These are phyloP conservation scores for Clausena lansium DNA, from an alignment of 345 rosid species.

Conservation along the genomic window DNA sequence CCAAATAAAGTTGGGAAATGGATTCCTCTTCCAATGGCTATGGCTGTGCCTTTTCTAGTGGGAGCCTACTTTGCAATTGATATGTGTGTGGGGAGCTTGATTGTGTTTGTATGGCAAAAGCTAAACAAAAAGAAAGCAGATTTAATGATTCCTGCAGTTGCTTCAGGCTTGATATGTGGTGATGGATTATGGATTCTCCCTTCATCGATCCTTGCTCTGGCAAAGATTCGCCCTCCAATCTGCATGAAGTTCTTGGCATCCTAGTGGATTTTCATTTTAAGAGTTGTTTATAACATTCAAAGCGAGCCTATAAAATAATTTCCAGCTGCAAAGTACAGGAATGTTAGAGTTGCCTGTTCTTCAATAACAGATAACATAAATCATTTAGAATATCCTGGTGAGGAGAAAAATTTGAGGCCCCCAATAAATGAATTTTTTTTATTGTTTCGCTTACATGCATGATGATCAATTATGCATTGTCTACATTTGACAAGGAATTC, in stretches of 20 bases:
- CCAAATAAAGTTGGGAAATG: conserved; percentile 58
- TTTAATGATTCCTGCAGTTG: conserved; percentile 77
- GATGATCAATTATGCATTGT: background rate
- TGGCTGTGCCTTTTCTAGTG: conserved; percentile 93
- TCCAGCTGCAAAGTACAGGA: background rate
- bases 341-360: background rate
- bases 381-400: background rate
- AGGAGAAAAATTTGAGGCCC: rapidly evolving
- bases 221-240: conserved; percentile 68
- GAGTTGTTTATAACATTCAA: background rate
- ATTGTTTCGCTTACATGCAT: background rate
- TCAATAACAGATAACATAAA: background rate
- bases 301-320: background rate
- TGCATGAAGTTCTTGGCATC: conserved; percentile 64
- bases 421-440: background rate
- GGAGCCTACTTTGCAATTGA: conserved; percentile 89
- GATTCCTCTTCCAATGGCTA: conserved; percentile 92
- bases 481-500: background rate
- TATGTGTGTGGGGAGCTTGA: conserved; percentile 66
- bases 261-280: conserved; percentile 13
- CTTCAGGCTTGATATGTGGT: conserved; percentile 90
- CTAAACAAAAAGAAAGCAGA: conserved; percentile 47
- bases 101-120: conserved; percentile 59
- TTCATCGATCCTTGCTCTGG: conserved; percentile 66
- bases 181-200: conserved; percentile 95